A percentile compares a stretch with the other conserved stretches of the same genome.
Evolutionary conservation across 352 stramenopile species (phyloP).

Genomic region (Thalassiosira sp.): DNA sequence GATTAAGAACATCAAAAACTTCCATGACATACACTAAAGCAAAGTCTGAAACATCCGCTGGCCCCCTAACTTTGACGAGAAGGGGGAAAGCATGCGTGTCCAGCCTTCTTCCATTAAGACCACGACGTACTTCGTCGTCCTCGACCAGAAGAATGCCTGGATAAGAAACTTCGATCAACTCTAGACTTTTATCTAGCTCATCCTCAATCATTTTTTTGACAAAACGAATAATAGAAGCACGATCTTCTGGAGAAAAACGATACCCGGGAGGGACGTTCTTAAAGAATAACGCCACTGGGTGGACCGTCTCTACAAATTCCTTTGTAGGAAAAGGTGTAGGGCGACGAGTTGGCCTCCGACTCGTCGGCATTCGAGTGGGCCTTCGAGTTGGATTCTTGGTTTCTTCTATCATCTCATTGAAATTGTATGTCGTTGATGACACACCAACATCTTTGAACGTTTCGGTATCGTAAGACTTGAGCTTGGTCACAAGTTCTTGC

Average conservation of each 20-base stretch:
- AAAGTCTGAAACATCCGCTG: not conserved
- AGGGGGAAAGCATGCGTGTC: not conserved
- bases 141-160: too few relatives aligned
- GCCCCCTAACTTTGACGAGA: not conserved
- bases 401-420: not conserved
- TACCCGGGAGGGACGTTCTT: not conserved
- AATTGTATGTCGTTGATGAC: not conserved
- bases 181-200: not conserved
- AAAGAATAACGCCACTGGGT: not conserved
- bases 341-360: not conserved
- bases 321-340: not conserved
- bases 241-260: not conserved
- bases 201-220: not conserved
- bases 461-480: not conserved
- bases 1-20: not conserved
- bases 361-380: not conserved
- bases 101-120: not conserved
- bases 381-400: not conserved
- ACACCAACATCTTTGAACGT: not conserved
- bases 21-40: not conserved
- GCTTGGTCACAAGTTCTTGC: not conserved
- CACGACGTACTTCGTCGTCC: too few relatives aligned
- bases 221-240: constrained; percentile 2
- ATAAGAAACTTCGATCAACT: not conserved
- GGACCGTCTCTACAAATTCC: not conserved